A percentile compares a stretch with the other conserved stretches of the same genome.
These are phyloP conservation scores for Entomortierella beljakovae DNA, from an alignment of 192 early-diverging fungal species.

Conservation along the genomic window DNA sequence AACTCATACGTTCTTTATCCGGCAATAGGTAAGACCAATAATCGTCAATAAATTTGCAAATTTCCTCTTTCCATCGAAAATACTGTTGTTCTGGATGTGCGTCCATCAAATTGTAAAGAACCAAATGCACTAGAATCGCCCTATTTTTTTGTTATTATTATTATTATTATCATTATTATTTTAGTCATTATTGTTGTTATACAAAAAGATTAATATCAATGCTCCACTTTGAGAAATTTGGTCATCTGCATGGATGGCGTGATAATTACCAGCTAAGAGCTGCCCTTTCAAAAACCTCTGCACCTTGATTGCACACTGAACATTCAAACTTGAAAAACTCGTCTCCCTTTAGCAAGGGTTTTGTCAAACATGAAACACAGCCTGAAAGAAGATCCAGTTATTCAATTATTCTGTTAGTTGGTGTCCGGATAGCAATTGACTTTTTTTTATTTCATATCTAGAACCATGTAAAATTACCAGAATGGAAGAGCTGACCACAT, in stretches of 20 bases:
- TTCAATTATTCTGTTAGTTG: background rate
- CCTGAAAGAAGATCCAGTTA: slow-evolving; percentile 45
- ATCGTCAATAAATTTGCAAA: slow-evolving; percentile 80
- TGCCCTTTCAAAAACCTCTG: slow-evolving; percentile 75
- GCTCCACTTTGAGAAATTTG: too few relatives aligned
- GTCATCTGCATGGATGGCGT: background rate
- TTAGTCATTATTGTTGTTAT: background rate
- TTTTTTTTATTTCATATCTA: background rate
- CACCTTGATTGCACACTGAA: slow-evolving; percentile 73
- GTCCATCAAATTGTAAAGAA: slow-evolving; percentile 78
- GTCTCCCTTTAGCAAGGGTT: slow-evolving; percentile 76
- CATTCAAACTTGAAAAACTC: slow-evolving; percentile 82
- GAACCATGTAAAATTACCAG: slow-evolving; percentile 56
- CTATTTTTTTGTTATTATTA: background rate
- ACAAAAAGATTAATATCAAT: background rate
- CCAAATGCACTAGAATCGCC: slow-evolving; percentile 75
- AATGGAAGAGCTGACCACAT: slow-evolving; percentile 82
- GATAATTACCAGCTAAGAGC: slow-evolving; percentile 71
- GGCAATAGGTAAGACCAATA: slow-evolving; percentile 81
- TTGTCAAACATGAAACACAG: slow-evolving; percentile 69
- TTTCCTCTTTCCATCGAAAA: slow-evolving; percentile 85
- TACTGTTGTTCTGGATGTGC: slow-evolving; percentile 71
- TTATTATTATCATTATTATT: background rate
- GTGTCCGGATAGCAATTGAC: background rate
- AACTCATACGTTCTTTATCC: slow-evolving; percentile 73